Conservation (phyloP, 345 rosid genomes). For the Gynandropsis gynandra region DNA sequence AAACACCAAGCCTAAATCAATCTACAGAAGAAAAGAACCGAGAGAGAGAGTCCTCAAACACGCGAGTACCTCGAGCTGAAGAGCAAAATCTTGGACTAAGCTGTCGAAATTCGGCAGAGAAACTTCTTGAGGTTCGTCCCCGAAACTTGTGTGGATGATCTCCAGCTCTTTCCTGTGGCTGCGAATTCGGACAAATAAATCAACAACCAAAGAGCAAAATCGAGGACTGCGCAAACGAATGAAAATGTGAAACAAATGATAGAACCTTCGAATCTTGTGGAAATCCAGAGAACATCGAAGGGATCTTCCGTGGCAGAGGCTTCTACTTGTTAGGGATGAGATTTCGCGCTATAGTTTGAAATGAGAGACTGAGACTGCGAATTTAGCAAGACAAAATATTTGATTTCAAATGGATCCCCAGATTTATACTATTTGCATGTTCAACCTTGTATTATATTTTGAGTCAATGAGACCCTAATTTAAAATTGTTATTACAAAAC, state of each 20-base stretch:
- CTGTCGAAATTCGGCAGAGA: constrained; percentile 32
- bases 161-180: constrained; percentile 59
- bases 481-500: background rate
- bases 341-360: constrained; percentile 5
- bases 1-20: background rate
- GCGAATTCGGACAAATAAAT: constrained; percentile 10
- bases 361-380: constrained; percentile 8
- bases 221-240: background rate
- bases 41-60: background rate
- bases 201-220: background rate
- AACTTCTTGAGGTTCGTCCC: constrained; percentile 22
- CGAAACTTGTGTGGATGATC: constrained; percentile 27
- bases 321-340: constrained; percentile 4
- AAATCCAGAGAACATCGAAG: constrained; percentile 13
- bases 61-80: constrained; percentile 48
- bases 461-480: background rate
- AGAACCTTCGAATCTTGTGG: constrained; percentile 24
- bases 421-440: background rate
- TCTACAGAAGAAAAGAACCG: background rate
- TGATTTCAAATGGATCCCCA: constrained; percentile 10
- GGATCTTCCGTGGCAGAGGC: constrained; percentile 20
- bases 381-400: background rate
- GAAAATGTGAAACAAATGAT: background rate
- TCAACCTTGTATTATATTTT: background rate
- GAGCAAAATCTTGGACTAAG: constrained; percentile 39